phyloP scores from a whole-genome alignment of 1,284 basidiomycete species.

The Apiotrichum montevideense region DNA sequence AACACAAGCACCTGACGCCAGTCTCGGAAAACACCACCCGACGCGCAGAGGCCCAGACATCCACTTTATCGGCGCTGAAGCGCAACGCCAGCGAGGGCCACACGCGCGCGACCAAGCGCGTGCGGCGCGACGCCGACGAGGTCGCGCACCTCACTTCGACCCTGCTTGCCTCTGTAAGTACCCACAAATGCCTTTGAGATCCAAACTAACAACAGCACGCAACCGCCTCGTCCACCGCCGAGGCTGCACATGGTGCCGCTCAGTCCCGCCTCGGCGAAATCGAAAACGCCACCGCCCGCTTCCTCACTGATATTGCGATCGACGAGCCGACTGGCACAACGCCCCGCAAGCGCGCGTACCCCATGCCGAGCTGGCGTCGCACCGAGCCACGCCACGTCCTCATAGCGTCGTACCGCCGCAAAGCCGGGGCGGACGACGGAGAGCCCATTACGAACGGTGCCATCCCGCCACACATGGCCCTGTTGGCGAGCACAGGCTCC shows the following conservation, averaged over 20 bases:
- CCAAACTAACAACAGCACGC: slow-evolving; percentile 21
- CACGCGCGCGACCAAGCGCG: not conserved
- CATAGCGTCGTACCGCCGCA: slow-evolving; percentile 5
- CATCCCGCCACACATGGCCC: too few relatives aligned
- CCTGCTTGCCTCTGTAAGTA: slow-evolving; percentile 26
- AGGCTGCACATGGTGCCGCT: slow-evolving; percentile 16
- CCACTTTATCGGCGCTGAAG: slow-evolving; percentile 6
- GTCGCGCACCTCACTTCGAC: slow-evolving; percentile 18
- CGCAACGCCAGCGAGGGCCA: not conserved
- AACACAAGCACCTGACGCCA: not conserved
- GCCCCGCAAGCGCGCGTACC: slow-evolving; percentile 45
- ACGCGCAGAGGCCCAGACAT: not conserved
- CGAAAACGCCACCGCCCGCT: slow-evolving; percentile 29
- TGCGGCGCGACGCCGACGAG: slow-evolving; percentile 8
- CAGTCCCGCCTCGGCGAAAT: slow-evolving; percentile 26
- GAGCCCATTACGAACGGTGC: too few relatives aligned
- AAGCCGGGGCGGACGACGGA: too few relatives aligned
- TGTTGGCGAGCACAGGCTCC: not conserved
- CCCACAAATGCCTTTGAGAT: not conserved
- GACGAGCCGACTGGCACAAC: slow-evolving; percentile 49
- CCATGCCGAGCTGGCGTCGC: slow-evolving; percentile 40
- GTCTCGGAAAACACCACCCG: not conserved
- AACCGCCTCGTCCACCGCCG: slow-evolving; percentile 16
- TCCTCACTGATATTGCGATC: slow-evolving; percentile 36
- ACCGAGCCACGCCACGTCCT: slow-evolving; percentile 39